Conservation (phyloP, 306 rosid genomes). For the Prunus fruticosa region DNA sequence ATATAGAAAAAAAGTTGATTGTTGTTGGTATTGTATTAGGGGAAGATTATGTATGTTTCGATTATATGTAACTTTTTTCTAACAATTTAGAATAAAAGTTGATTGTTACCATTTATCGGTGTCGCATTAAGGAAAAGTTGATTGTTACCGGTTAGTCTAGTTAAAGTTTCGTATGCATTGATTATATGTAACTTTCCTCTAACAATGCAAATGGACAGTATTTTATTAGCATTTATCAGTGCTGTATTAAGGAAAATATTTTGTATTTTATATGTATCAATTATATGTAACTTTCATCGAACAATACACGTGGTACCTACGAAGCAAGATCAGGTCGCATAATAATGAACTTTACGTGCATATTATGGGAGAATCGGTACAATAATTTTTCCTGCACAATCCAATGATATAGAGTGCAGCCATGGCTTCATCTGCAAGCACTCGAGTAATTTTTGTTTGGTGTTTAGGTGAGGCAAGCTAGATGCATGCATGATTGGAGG, state of each 20-base stretch:
- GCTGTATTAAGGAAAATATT: background rate
- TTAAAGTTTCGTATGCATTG: background rate
- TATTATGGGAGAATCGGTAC: background rate
- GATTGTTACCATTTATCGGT: background rate
- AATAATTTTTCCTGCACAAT: background rate
- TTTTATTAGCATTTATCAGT: background rate
- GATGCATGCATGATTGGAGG: conserved; percentile 3
- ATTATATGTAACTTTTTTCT: background rate
- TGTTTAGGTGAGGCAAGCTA: background rate
- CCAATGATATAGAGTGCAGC: too few species aligned
- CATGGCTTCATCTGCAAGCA: background rate
- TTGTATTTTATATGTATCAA: background rate
- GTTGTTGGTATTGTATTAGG: background rate
- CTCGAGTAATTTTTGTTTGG: background rate
- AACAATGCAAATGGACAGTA: background rate
- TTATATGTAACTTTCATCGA: background rate
- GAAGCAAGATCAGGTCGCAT: too few species aligned
- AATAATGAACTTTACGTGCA: background rate
- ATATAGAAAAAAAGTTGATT: background rate
- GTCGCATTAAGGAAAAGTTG: background rate
- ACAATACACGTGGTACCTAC: background rate
- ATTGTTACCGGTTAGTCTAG: background rate
- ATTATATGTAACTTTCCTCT: background rate
- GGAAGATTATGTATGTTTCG: background rate
- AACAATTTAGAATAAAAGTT: background rate